Evolutionary conservation across 2,329 filamentous ascomycete genomes (phyloP).

Genomic region (Cercospora sojina): DNA sequence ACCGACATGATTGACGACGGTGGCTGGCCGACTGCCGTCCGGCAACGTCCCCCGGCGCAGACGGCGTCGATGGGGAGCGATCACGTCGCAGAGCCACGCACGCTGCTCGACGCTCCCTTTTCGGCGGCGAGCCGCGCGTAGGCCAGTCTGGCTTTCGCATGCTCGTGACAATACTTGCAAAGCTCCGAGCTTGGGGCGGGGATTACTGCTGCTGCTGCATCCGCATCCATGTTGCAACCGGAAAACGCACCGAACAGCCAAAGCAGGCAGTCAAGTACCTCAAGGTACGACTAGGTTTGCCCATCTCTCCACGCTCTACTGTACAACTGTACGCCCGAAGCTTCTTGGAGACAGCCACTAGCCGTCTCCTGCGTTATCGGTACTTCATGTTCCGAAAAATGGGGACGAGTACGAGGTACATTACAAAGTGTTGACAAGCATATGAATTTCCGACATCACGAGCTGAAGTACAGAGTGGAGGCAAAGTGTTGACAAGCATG

Average conservation of each 20-base stretch:
- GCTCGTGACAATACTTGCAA: not conserved
- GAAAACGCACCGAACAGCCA: not conserved
- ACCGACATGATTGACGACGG: constrained; percentile 4
- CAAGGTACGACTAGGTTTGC: not conserved
- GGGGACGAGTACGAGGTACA: not conserved
- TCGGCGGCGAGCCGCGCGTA: not conserved
- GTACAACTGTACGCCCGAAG: not conserved
- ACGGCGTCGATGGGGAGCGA: not conserved
- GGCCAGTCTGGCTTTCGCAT: not conserved
- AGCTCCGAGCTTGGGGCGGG: not conserved
- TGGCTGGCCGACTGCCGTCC: not conserved
- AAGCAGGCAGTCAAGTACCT: constrained; percentile 3
- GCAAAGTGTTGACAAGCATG: not conserved
- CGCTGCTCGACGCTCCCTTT: not conserved
- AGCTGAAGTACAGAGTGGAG: not conserved
- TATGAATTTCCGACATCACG: not conserved
- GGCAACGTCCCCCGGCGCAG: not conserved
- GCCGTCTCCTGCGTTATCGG: not conserved
- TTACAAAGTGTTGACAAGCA: not conserved
- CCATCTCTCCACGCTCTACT: not conserved
- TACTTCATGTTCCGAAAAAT: not conserved
- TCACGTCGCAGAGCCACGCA: not conserved
- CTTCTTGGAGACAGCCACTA: not conserved
- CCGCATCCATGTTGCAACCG: constrained; percentile 1
- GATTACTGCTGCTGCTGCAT: not conserved